Base-by-base conservation (phyloP, 768 basidiomycete species). In the Phanerodontia chrysosporium region DNA sequence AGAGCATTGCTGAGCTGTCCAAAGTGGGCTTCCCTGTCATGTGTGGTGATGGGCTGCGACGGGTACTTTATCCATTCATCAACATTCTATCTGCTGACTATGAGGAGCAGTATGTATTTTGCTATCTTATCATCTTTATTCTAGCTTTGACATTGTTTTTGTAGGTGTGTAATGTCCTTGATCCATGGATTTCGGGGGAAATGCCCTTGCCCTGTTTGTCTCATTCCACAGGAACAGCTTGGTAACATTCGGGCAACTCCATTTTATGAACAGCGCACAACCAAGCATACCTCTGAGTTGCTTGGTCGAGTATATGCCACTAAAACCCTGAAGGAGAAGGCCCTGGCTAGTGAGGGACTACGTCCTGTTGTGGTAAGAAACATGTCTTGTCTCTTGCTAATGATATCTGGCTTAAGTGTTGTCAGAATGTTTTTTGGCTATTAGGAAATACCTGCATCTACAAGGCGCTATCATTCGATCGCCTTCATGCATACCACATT, bases 361-460 rank as follows among this genome's bases (percentile, higher is more conserved):
- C 53, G 57, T 8, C 58, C 63, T 1, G 45, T 69, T 14, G 39
- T 58, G 18, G 66, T 71, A 58, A 18, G 66, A 48, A 13, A 16
- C 1, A 42, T 60, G n/a, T 12, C 32, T 22, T 49, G n/a, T 6
- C 7, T 24, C 46, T 10, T 21, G 30, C 29, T 29, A 35, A 35
- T 35, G 7, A 35, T n/a, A n/a, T n/a, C n/a, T n/a, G n/a, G n/a
- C n/a, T n/a, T n/a, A n/a, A n/a, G n/a, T n/a, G n/a, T n/a, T n/a
- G n/a, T n/a, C n/a, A n/a, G 76, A 80, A 77, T 66, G 69, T 72
- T 3, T 80, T 80, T 60, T 79, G 76, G 75, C 39, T 25, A 0
- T 28, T 80, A 18, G 28, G 24, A 14, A 32, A 67, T 57, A 75
- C 73, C 1, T 73, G 77, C 61, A 72, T 73, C 5, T 60, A 74